Conservation (phyloP, 768 basidiomycete genomes). For the Collybia mongolica region DNA sequence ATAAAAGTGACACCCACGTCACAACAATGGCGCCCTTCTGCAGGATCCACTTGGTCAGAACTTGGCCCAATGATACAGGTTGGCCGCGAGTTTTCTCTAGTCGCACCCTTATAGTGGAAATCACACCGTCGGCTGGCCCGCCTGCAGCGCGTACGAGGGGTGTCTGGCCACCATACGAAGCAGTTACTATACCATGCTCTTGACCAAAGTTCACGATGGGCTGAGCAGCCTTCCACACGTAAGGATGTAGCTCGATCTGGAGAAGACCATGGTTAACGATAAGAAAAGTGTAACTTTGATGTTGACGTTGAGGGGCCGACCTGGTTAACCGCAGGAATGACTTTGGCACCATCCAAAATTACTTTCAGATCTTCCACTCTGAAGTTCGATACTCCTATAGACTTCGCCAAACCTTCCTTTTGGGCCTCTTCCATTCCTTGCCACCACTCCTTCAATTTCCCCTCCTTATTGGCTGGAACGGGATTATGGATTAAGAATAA, state of each 20-base stretch:
- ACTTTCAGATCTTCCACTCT: slow-evolving; percentile 49
- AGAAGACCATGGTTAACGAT: not conserved
- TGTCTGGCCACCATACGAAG: slow-evolving; percentile 64
- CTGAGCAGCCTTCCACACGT: slow-evolving; percentile 60
- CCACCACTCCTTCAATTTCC: slow-evolving; percentile 54
- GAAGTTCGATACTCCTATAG: slow-evolving; percentile 76
- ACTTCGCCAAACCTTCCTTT: slow-evolving; percentile 42
- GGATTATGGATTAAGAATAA: slow-evolving; percentile 62
- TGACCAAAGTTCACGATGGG: slow-evolving; percentile 52
- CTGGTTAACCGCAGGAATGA: slow-evolving; percentile 72
- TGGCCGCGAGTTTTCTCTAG: slow-evolving; percentile 39
- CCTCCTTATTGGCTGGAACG: slow-evolving; percentile 29
- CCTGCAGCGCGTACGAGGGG: slow-evolving; percentile 37
- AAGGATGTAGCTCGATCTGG: slow-evolving; percentile 71
- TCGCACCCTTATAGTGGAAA: slow-evolving; percentile 50
- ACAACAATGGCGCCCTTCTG: slow-evolving; percentile 65
- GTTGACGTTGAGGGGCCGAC: slow-evolving; percentile 24
- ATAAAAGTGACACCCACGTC: slow-evolving; percentile 41
- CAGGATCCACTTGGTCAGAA: slow-evolving; percentile 66
- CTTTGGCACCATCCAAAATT: slow-evolving; percentile 46
- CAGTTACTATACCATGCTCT: slow-evolving; percentile 60
- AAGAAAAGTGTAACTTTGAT: not conserved
- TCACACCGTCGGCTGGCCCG: slow-evolving; percentile 60
- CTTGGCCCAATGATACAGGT: slow-evolving; percentile 56
- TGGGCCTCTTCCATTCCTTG: slow-evolving; percentile 58